A percentile compares a stretch with the other conserved stretches of the same genome.
These are phyloP conservation scores for Fusarium udum DNA, from an alignment of 2,329 filamentous ascomycete species.

Conservation along the genomic window DNA sequence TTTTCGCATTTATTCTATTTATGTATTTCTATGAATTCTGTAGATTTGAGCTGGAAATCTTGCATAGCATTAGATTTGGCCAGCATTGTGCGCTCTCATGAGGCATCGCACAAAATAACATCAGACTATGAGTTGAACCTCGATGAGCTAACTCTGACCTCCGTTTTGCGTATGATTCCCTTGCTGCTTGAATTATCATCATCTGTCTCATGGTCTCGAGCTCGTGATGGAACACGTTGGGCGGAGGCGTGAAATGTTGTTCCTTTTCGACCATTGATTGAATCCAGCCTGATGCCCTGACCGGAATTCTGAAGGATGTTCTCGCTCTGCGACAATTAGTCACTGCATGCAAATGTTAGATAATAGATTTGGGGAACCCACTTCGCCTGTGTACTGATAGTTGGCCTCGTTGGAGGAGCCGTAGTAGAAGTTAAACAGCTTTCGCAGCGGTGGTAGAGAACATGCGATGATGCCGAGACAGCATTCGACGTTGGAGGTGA, in stretches of 20 bases:
- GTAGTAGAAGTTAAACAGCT: conserved; percentile 10
- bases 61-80: fast-evolving
- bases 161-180: conserved; percentile 7
- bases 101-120: not conserved
- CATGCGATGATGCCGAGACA: conserved; percentile 16
- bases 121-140: not conserved
- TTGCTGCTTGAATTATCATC: conserved; percentile 10
- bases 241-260: not conserved
- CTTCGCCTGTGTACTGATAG: not conserved
- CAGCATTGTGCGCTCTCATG: no score
- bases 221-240: not conserved
- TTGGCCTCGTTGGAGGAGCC: not conserved
- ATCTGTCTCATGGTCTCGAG: not conserved
- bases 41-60: fast-evolving
- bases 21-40: fast-evolving
- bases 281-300: conserved; percentile 2
- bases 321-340: not conserved
- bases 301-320: not conserved
- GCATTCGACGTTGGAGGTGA: conserved; percentile 13
- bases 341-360: not conserved
- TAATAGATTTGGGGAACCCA: not conserved
- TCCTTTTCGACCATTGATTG: not conserved
- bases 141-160: not conserved
- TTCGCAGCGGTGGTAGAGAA: not conserved
- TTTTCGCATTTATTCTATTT: not conserved